phyloP scores from a whole-genome alignment of 164 flowering plant genomes.

The Piper longum region DNA sequence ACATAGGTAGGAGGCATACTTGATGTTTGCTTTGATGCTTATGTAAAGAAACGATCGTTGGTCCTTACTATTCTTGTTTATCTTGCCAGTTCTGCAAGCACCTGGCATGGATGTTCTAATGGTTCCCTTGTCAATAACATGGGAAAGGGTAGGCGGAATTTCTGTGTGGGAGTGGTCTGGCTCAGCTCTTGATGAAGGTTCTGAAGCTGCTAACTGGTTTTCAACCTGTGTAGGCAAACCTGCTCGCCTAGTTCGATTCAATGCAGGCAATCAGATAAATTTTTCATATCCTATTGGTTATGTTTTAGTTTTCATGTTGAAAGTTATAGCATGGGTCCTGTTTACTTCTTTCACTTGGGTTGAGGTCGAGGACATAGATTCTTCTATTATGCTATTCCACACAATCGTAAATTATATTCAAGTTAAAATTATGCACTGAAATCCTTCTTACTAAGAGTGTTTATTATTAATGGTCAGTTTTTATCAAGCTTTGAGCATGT shows the following conservation, averaged over 20 bases:
- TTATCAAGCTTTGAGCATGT: neutral
- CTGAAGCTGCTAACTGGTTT: conserved; percentile 68
- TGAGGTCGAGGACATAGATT: too few species aligned
- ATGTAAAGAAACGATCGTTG: neutral
- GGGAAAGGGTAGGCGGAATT: conserved; percentile 33
- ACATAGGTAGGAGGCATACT: conserved; percentile 31
- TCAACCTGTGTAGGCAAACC: conserved; percentile 59
- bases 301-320: too few species aligned
- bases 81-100: conserved; percentile 47
- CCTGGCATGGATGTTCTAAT: conserved; percentile 66
- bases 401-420: too few species aligned
- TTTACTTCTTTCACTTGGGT: too few species aligned
- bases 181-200: conserved; percentile 82
- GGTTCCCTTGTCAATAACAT: conserved; percentile 34
- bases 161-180: conserved; percentile 96
- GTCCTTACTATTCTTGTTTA: neutral
- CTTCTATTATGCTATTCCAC: too few species aligned
- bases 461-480: neutral
- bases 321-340: too few species aligned
- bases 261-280: conserved; percentile 31
- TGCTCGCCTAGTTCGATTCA: conserved; percentile 70
- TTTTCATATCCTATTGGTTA: too few species aligned
- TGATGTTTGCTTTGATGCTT: neutral
- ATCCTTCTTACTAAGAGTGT: neutral
- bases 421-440: too few species aligned